Base-by-base conservation (phyloP, 164 flowering plant species). In the Annona cherimola region DNA sequence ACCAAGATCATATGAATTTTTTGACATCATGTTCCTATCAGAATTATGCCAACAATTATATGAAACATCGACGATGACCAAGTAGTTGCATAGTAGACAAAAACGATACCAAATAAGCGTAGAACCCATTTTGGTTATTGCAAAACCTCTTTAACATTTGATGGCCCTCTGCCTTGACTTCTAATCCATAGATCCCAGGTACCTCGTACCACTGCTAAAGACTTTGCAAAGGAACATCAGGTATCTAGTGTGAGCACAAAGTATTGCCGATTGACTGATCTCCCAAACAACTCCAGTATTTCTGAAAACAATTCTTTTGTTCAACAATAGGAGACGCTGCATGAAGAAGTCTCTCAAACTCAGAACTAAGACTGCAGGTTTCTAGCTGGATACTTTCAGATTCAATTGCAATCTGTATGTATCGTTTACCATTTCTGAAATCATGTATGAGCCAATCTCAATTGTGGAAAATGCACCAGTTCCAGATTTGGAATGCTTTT, bases 151-250 rank as follows among this genome's bases (percentile, higher is more conserved):
- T 82, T 39, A 74, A 42, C 61, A 71, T 81, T 63, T 44, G 75
- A 72, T n/a, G 74, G 68, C 83, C 89, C 63, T 83, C 81, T 14
- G 76, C 84, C 77, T 72, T 82, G 41, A 91, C 83, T 86, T 88
- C 88, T 74, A 91, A 72, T 0, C 97, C 97, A 74, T 81, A 91
- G 73, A 80, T 81, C 55, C 91, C 90, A 61, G 80, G 89, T 75
- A 82, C 81, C 71, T 91, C 92, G 77, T 91, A 91, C 94, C 97
- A 91, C 70, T 84, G 71, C 97, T 94, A 91, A 71, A 91, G 69
- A 75, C 77, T 75, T 70, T 76, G 76, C 78, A 91, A 73, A 67
- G 87, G 54, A 61, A 84, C 9, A 70, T 84, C 74, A 14, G 88
- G 86, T 64, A 60, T 78, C 76, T 83, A 81, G 71, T 86, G 89